A percentile compares a stretch with the other conserved stretches of the same genome.
These are phyloP conservation scores for Corallochytrium limacisporum DNA, from an alignment of 78 protist species.

Conservation along the genomic window DNA sequence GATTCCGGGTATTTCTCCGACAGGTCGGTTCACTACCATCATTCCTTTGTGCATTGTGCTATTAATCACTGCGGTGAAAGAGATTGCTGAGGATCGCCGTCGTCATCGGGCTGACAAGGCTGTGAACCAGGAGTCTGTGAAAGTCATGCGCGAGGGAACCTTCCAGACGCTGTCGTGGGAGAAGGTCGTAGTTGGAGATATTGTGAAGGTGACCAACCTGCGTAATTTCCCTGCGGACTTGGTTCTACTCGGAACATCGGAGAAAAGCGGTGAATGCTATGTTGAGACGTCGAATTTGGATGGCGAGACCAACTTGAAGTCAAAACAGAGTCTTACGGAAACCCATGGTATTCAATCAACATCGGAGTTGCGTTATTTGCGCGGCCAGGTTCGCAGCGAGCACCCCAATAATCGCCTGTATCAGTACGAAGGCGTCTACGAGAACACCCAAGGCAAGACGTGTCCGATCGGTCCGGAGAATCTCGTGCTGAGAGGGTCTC, in stretches of 20 bases:
- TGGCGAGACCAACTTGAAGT: constrained; percentile 55
- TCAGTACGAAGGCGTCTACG: constrained; percentile 11
- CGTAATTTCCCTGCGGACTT: constrained; percentile 7
- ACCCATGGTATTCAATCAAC: not conserved
- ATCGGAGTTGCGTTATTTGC: not conserved
- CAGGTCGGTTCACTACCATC: constrained; percentile 57
- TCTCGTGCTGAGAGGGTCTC: constrained; percentile 35
- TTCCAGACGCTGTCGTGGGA: constrained; percentile 1
- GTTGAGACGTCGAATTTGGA: constrained; percentile 85
- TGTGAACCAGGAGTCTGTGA: not conserved
- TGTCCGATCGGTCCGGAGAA: constrained; percentile 10
- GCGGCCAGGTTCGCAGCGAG: not conserved
- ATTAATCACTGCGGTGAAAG: constrained; percentile 51
- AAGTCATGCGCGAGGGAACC: constrained; percentile 3
- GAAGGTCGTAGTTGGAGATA: constrained; percentile 36
- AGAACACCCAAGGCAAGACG: not conserved
- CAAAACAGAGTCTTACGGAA: not conserved
- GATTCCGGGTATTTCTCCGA: constrained; percentile 64
- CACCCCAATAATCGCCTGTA: not conserved
- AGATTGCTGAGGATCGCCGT: constrained; percentile 65
- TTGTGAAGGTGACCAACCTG: constrained; percentile 10
- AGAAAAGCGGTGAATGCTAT: constrained; percentile 54
- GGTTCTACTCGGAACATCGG: not conserved
- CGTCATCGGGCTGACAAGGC: constrained; percentile 28
- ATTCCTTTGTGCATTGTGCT: constrained; percentile 56